Evolutionary conservation across 306 rosid genomes (phyloP), one percentile per base, ranked within the genome.

Genomic region (Cicer pinnatifidum): DNA sequence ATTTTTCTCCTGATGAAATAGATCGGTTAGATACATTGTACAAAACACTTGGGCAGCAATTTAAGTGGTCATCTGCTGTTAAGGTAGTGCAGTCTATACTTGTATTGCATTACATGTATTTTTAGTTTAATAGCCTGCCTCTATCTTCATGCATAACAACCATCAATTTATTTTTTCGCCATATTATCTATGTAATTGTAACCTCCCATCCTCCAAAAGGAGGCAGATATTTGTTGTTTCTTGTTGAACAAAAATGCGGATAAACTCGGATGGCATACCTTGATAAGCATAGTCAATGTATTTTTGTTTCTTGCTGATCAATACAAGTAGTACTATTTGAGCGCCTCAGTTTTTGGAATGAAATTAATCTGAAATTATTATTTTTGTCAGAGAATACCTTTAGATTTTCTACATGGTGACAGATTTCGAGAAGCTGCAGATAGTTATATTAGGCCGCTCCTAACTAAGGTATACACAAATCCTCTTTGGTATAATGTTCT

Each of bases 41-140:
- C 88, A 89, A 88, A 82, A 82, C 92, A 12, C 88, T 93, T 64
- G 80, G 73, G 75, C 89, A 88, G 88, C 92, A 93, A 81, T 86
- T 86, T 84, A 90, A 78, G 79, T 85, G 92, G 97, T 93, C 98
- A 58, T 93, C 97, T 76, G 96, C 97, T 75, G 97, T 87, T 62
- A 93, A 91, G 97, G 98, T 93, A 79, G 54, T 68, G 59, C 19
- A 40, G 66, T 77, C 45, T 61, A 47, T 50, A 61, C 60, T 53
- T 52, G 12, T 48, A 39, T 50, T 57, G 13, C 33, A 60, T 50
- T 78, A 16, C 53, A 16, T 61, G 11, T 52, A 11, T 73, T 47
- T 58, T 65, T 70, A 28, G 54, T 82, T 61, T 13, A 23, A 11
- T 71, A 16, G 48, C 43, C 54, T 75, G 41, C 33, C 67, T 67